phyloP scores from a whole-genome alignment of 805 yeast genomes.

The Saturnispora sekii region DNA sequence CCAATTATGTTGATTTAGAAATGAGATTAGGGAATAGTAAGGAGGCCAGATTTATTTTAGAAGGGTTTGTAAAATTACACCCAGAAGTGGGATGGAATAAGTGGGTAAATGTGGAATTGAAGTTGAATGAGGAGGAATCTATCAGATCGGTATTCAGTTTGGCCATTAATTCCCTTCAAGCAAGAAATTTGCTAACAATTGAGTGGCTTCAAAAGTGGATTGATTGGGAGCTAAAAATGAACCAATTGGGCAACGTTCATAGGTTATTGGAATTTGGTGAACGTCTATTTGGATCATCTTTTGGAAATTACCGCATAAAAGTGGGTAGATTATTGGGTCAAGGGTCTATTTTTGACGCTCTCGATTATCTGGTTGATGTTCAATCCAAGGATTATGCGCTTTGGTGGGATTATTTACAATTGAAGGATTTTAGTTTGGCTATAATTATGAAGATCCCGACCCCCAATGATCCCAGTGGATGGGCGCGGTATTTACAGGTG shows the following conservation, averaged over 20 bases:
- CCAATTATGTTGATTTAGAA: conserved; percentile 64
- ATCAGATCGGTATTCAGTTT: conserved; percentile 58
- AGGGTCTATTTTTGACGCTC: background rate
- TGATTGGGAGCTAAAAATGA: conserved; percentile 4
- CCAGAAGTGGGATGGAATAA: conserved; percentile 57
- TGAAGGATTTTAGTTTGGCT: conserved; percentile 24
- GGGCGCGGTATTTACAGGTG: conserved; percentile 47
- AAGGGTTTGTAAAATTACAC: conserved; percentile 40
- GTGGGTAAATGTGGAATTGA: conserved; percentile 68
- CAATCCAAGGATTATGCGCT: conserved; percentile 59
- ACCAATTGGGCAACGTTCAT: background rate
- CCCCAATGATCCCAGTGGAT: conserved; percentile 22
- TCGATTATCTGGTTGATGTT: background rate
- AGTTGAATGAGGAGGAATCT: conserved; percentile 34
- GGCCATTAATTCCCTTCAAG: conserved; percentile 46
- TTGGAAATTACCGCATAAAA: background rate
- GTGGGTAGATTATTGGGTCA: background rate
- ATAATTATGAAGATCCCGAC: conserved; percentile 28
- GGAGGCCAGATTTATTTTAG: conserved; percentile 50
- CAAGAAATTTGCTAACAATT: conserved; percentile 16
- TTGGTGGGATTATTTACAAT: conserved; percentile 71
- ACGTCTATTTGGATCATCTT: background rate
- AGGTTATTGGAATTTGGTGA: conserved; percentile 5
- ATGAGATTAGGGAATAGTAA: conserved; percentile 43
- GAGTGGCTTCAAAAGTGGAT: conserved; percentile 1